Conservation (phyloP, 768 basidiomycete genomes). For the Lentinula boryana region DNA sequence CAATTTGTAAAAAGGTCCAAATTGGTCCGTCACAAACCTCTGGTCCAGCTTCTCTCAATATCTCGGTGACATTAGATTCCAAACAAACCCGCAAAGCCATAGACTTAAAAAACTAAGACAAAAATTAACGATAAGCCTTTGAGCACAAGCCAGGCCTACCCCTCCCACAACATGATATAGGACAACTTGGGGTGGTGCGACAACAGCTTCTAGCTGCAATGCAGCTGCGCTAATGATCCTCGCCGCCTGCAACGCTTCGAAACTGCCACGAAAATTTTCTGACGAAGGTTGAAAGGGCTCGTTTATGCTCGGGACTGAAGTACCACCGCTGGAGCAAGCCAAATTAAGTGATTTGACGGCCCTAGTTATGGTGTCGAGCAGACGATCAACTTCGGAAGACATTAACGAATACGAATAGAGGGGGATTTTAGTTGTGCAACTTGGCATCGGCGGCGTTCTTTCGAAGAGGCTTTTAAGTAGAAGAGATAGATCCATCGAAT, state of each 20-base stretch:
- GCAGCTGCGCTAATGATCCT: conserved; percentile 24
- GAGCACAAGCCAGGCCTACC: conserved; percentile 20
- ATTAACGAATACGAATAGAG: neutral
- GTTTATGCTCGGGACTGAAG: neutral
- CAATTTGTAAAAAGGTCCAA: neutral
- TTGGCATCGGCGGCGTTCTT: conserved; percentile 5
- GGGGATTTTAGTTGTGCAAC: neutral
- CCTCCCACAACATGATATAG: conserved; percentile 20
- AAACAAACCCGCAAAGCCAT: conserved; percentile 23
- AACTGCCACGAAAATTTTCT: neutral
- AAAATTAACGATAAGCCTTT: neutral
- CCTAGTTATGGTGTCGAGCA: conserved; percentile 1
- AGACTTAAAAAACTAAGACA: conserved; percentile 18
- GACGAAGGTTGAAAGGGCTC: conserved; percentile 3
- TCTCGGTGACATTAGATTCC: conserved; percentile 31
- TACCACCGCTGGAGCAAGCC: neutral
- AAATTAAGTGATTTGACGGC: neutral
- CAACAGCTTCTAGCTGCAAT: conserved; percentile 21
- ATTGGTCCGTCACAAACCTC: conserved; percentile 9
- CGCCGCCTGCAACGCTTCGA: conserved; percentile 20
- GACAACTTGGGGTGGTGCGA: conserved; percentile 20
- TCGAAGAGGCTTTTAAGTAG: neutral
- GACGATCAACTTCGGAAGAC: conserved; percentile 3
- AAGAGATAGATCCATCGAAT: neutral
- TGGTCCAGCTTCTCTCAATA: conserved; percentile 33